Base-by-base conservation (phyloP, 2,329 filamentous ascomycete species). In the Penicillium brevicompactum region DNA sequence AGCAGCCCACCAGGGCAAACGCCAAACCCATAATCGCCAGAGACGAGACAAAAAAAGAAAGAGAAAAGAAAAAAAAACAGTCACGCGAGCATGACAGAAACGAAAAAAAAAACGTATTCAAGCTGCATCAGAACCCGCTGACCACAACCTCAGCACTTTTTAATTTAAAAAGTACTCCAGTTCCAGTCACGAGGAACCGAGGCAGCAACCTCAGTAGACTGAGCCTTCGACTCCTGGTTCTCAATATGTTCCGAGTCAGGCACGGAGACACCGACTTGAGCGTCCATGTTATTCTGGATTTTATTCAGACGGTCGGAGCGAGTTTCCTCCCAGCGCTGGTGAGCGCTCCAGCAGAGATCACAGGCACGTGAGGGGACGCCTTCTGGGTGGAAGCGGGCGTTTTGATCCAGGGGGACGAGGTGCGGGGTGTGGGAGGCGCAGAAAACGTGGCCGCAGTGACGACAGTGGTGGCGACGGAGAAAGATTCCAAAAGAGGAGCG, bases 361-460 rank as follows among this genome's bases (percentile, higher is more conserved):
- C 85, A 88, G 21, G 84, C 81, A 41, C 83, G 80, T 47, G 82
- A 83, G 14, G 67, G 70, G 5, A 75, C 71, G 5, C 84, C 85
- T 16, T 84, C 74, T 0, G 84, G 83, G 61, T 87, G 85, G 72
- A 86, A 87, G 53, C 82, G 80, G 14, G 85, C 85, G 54, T 85
- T 77, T 70, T 87, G 85, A 65, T 87, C 84, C 14, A 88, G 81
- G 7, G 82, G 83, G 10, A 87, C 82, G 46, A 75, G 72, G 65
- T 81, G 77, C 44, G 78, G 75, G 47, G 81, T 82, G 73, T 88
- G 85, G 32, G 80, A 76, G 56, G 80, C 79, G 73, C 85, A 88
- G 68, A 87, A 87, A 64, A 88, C 82, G 64, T 86, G 82, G 42
- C 85, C 85, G 63, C 85, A 88, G 63, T 86, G 84, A 55, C 85